Evolutionary conservation across 176 grass and related monocot genomes (phyloP), one percentile per base, ranked within the genome.

Genomic region (Metroxylon sagu): DNA sequence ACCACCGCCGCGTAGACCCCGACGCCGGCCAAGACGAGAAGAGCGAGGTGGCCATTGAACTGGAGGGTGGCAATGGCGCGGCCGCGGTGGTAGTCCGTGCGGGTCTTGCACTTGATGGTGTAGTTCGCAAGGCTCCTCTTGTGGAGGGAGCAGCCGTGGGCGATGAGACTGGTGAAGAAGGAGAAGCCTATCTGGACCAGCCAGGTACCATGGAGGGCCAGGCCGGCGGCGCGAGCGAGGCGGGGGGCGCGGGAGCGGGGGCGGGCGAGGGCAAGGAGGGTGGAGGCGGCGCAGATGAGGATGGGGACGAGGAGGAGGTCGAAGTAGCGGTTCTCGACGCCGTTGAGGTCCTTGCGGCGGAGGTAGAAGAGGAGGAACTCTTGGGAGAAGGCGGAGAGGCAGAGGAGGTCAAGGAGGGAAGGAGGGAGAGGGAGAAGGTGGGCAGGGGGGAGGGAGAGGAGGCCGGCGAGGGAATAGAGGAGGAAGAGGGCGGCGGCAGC

Each of bases 101-200:
- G 93, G 8, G 87, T 88, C 59, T 56, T 72, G 84, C 93, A 97
- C 71, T 80, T 88, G 69, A 97, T 88, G 18, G 92, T 91, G 73
- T 97, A 91, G 58, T 97, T 80, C 0, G 73, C 69, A 3, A 66
- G 65, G 68, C 76, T 78, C 72, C 66, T 64, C 5, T 74, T 69
- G 66, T 83, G 87, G 68, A 97, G 59, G 31, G 57, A 18, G 70
- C 93, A 97, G 2, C 87, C 93, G 16, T 76, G 25, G 25, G 83
- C 84, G 48, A 97, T 66, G 70, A 82, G 72, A 49, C 25, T 71
- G 29, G 81, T 97, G 81, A 97, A 97, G 76, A 97, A 97, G 62
- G 87, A 97, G 68, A 97, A 97, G 0, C 78, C 87, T 87, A 97
- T 97, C 77, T 97, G 93, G 54, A 97, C 53, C 76, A 97, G 83